A percentile compares a stretch with the other conserved stretches of the same genome.
Evolutionary conservation across 2,329 filamentous ascomycete species (phyloP).

Genomic region (Beauveria scarabaeidicola): DNA sequence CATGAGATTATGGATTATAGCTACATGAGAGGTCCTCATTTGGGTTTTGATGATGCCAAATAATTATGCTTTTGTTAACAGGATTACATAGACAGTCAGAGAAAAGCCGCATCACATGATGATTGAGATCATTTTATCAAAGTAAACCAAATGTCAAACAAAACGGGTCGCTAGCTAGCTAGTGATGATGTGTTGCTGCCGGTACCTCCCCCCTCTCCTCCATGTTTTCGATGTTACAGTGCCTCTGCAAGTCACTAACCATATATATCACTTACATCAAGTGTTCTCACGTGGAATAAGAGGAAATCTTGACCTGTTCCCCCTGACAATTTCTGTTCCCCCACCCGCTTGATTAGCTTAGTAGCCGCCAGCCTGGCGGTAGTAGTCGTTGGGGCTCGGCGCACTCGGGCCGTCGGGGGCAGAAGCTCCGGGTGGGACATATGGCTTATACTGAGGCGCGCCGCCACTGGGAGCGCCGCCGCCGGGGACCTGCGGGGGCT

Average conservation of each 20-base stretch:
- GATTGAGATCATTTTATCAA: not conserved
- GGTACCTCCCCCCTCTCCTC: not conserved
- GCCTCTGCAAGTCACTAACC: not conserved
- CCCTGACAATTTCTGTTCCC: not conserved
- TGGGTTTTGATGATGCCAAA: not conserved
- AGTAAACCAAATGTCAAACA: not conserved
- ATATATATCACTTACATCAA: not conserved
- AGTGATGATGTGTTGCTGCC: not conserved
- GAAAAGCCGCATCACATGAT: not conserved
- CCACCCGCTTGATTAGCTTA: conserved; percentile 6
- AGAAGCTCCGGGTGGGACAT: conserved; percentile 38
- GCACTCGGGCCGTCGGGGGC: conserved; percentile 35
- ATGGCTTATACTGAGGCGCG: conserved; percentile 50
- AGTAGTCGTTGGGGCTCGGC: conserved; percentile 48
- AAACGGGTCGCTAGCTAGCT: conserved; percentile 8
- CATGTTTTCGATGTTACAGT: not conserved
- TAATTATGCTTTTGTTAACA: not conserved
- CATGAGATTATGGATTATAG: not conserved
- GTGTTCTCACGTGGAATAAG: not conserved
- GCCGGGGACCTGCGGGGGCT: conserved; percentile 23
- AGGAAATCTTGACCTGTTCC: not conserved
- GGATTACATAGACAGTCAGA: not conserved
- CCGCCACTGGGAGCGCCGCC: conserved; percentile 21
- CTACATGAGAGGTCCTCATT: not conserved
- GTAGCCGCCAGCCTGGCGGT: conserved; percentile 36